Base-by-base conservation (phyloP, 139 green algal genomes). In the Microglena sp. region DNA sequence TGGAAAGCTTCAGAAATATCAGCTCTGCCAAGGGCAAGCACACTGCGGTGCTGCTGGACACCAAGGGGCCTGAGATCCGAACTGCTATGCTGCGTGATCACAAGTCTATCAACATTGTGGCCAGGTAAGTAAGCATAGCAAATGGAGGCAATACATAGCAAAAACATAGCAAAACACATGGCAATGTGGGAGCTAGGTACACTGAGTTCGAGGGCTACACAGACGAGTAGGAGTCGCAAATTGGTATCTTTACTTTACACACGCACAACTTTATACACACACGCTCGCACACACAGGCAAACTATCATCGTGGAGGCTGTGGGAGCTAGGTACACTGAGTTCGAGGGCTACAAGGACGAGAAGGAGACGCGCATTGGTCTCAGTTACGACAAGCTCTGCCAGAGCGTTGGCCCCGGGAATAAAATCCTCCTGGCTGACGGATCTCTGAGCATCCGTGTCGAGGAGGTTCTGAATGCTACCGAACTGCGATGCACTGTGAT, bases 61-160 rank as follows among this genome's bases (percentile, higher is more conserved):
- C 75, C 67, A 86, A 86, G 70, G 79, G 79, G 30, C 79, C 79
- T 21, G 79, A 86, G 70, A 83, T 86, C 70, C 75, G 79, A 43
- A 83, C 79, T 15, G 75, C 79, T 50, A 82, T 87, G 76, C 71
- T 87, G 33, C 35, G 34, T 18, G 76, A 69, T 40, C 62, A 62
- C 43, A 77, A 86, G 68, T 31, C 69, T 62, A 83, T 85, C 30
- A 46, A 79, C 28, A 57, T 81, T 56, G 55, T 35, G 60, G 69
- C 69, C 3, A 62, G n/a, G n/a, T n/a, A n/a, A n/a, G n/a, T n/a
- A n/a, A n/a, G n/a, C n/a, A n/a, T n/a, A n/a, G n/a, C n/a, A n/a
- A n/a, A n/a, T n/a, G n/a, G n/a, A n/a, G n/a, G n/a, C n/a, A n/a
- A n/a, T n/a, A n/a, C n/a, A n/a, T n/a, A n/a, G n/a, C n/a, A n/a